Evolutionary conservation across 768 basidiomycete genomes (phyloP).

Genomic region (Cystofilobasidium bisporidii): DNA sequence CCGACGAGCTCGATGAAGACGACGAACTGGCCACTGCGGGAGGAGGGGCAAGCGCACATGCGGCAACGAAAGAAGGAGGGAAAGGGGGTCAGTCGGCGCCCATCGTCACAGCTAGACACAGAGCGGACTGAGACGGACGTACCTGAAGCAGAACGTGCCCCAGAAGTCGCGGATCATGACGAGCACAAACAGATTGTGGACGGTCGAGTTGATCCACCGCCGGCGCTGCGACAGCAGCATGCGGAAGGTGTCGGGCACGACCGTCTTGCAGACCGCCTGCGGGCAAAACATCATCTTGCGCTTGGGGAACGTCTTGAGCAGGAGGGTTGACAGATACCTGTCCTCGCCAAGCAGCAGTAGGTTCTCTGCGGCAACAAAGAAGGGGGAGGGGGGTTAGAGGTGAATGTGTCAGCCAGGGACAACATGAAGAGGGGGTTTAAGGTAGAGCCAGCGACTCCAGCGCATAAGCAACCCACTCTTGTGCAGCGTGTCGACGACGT

Average conservation of each 20-base stretch:
- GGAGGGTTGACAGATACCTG: constrained; percentile 93
- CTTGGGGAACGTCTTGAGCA: constrained; percentile 98
- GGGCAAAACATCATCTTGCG: constrained; percentile 99
- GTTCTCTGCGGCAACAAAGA: constrained; percentile 55
- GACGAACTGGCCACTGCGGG: background rate
- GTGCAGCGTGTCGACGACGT: constrained; percentile 97
- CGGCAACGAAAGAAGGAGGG: too few relatives aligned
- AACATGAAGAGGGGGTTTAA: background rate
- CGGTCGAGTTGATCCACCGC: constrained; percentile 86
- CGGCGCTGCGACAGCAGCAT: constrained; percentile 90
- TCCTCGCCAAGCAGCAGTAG: constrained; percentile 93
- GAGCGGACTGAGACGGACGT: constrained; percentile 54
- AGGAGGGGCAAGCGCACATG: background rate
- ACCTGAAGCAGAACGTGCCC: constrained; percentile 99
- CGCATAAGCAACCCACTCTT: constrained; percentile 49
- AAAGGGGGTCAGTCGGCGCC: too few relatives aligned
- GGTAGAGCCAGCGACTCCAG: background rate
- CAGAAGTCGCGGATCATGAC: constrained; percentile 94
- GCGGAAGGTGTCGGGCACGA: constrained; percentile 92
- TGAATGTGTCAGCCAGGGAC: background rate
- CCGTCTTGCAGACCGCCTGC: constrained; percentile 96
- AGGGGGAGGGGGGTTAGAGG: too few relatives aligned
- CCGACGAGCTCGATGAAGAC: constrained; percentile 89
- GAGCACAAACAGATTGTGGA: constrained; percentile 94
- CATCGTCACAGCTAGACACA: too few relatives aligned